A percentile compares a stretch with the other conserved stretches of the same genome.
Evolutionary conservation across 306 rosid species (phyloP).

Genomic region (Cajanus cajan): DNA sequence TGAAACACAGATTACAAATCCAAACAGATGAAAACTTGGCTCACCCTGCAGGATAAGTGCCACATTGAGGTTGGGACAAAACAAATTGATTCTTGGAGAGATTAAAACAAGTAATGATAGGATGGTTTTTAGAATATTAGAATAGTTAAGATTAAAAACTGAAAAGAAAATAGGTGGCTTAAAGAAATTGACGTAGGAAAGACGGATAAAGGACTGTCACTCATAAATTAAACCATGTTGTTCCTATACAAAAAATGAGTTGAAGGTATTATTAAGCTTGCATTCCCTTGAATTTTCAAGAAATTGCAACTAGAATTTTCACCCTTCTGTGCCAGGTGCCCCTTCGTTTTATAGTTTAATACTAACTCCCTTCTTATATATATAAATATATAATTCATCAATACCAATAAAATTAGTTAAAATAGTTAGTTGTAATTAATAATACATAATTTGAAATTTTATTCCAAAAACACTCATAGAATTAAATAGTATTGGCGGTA

Average conservation of each 20-base stretch:
- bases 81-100: slow-evolving; percentile 1
- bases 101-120: not conserved
- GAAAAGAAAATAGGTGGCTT: not conserved
- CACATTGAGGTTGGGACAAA: not conserved
- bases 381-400: no score
- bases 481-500: no score
- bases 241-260: not conserved
- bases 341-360: not conserved
- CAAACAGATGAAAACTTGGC: slow-evolving; percentile 51
- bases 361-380: no score
- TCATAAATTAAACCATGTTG: not conserved
- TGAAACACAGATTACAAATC: slow-evolving; percentile 42
- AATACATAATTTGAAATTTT: no score
- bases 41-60: slow-evolving; percentile 38
- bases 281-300: not conserved
- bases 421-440: no score
- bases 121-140: not conserved
- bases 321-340: not conserved
- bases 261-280: not conserved
- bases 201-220: not conserved
- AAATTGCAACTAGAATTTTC: not conserved
- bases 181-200: not conserved
- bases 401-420: no score
- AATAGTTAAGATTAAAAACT: not conserved
- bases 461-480: no score